Base-by-base conservation (phyloP, 192 early-diverging fungal genomes). In the Funneliformis mosseae region DNA sequence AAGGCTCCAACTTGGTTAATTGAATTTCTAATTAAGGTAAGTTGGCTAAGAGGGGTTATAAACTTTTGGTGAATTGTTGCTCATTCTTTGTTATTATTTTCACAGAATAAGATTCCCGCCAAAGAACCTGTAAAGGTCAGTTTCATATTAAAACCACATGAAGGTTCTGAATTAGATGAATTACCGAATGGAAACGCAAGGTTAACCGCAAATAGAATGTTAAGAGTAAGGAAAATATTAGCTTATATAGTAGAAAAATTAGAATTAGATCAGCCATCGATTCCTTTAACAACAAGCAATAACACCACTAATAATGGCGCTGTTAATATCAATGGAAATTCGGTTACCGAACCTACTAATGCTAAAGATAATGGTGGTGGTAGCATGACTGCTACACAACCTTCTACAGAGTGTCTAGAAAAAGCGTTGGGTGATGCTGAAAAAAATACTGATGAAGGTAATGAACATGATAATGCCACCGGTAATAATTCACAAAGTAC, bases 171-270 rank as follows among this genome's bases (percentile, higher is more conserved):
- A 11, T 78, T 90, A 27, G 60, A 63, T 5, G 90, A 91, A 62
- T 73, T 91, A 25, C 89, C 90, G 7, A 86, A 81, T 68, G 90
- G 90, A 39, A 93, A 91, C 71, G 88, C 89, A 8, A 89, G 95
- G 6, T 85, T 99, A 41, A 90, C 92, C 25, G 96, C 97, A 18
- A 96, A 95, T 73, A 87, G 96, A 39, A 95, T 97, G 90, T 85
- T 99, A 50, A 88, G 97, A 16, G 88, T 96, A 7, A 88, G 94
- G 28, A 98, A 98, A 83, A 86, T 99, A 41, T 75, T 94, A 7
- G 84, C 88, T 21, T 97, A 97, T 83, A 89, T 97, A 9, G 92
- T 91, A 3, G 96, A 98, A 18, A 95, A 95, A 83, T 79, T 96
- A 27, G 86, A 88, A 14, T 68, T 94, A n/a, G 61, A 79, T n/a